Conservation (phyloP, 2,329 filamentous ascomycete genomes). For the Aspergillus ibericus region DNA sequence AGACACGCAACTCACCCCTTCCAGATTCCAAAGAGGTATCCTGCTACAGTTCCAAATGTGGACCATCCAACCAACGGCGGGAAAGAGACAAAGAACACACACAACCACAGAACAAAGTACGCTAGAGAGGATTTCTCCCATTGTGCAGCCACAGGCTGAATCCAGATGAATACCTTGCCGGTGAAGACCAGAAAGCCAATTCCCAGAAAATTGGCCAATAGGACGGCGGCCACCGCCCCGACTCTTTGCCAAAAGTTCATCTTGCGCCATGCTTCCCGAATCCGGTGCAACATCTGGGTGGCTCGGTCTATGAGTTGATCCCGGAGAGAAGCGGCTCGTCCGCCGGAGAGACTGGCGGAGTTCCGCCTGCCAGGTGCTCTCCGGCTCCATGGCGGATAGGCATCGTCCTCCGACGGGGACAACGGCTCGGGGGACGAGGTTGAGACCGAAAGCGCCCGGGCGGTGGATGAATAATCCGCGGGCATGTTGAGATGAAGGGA, state of each 20-base stretch:
- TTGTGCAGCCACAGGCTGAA: constrained; percentile 70
- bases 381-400: constrained; percentile 55
- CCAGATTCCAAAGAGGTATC: constrained; percentile 71
- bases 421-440: constrained; percentile 46
- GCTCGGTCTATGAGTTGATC: constrained; percentile 41
- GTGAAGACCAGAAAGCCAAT: constrained; percentile 76
- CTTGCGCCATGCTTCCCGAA: constrained; percentile 36
- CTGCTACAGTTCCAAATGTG: constrained; percentile 68
- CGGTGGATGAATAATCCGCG: constrained; percentile 53
- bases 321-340: constrained; percentile 33
- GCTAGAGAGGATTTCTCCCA: constrained; percentile 75
- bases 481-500: constrained; percentile 35
- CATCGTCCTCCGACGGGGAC: constrained; percentile 47
- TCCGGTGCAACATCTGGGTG: constrained; percentile 34
- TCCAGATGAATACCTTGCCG: constrained; percentile 72
- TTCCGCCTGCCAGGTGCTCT: constrained; percentile 44
- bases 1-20: constrained; percentile 60
- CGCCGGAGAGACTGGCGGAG: constrained; percentile 37
- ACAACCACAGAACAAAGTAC: constrained; percentile 71
- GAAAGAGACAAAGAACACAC: constrained; percentile 76
- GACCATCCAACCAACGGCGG: constrained; percentile 87
- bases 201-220: constrained; percentile 56
- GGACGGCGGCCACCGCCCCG: constrained; percentile 53
- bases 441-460: constrained; percentile 55
- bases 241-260: constrained; percentile 60